These are phyloP conservation scores for Manihot esculenta DNA, from an alignment of 441 rosid species.

Conservation along the genomic window DNA sequence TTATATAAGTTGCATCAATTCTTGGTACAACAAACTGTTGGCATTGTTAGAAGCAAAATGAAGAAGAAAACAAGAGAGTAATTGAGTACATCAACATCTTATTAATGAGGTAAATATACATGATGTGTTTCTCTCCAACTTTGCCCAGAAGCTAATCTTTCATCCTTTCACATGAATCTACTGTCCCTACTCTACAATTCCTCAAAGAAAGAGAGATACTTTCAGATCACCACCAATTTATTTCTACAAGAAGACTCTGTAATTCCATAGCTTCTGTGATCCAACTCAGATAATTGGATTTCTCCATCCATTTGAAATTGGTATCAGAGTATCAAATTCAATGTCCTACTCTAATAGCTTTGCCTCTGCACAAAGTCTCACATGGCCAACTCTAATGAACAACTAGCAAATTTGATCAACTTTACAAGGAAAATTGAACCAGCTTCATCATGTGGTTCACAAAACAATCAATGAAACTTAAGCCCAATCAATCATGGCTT, in stretches of 20 bases:
- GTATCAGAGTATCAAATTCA: not conserved
- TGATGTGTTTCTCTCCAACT: conserved; percentile 9
- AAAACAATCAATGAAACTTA: conserved; percentile 28
- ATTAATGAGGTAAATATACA: conserved; percentile 24
- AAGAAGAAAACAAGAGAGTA: not conserved
- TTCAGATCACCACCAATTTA: conserved; percentile 11
- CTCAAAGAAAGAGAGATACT: conserved; percentile 3
- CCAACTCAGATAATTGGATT: conserved; percentile 20
- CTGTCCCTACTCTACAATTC: conserved; percentile 18
- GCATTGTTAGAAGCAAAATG: conserved; percentile 13
- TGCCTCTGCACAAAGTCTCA: conserved; percentile 32
- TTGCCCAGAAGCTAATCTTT: conserved; percentile 22
- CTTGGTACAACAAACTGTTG: conserved; percentile 28
- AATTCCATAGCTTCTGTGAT: conserved; percentile 13
- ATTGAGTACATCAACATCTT: conserved; percentile 13
- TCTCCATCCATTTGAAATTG: conserved; percentile 9
- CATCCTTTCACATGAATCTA: conserved; percentile 23
- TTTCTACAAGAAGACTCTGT: conserved; percentile 1
- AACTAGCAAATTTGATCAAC: conserved; percentile 17
- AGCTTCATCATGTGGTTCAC: conserved; percentile 14
- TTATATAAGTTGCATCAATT: conserved; percentile 7
- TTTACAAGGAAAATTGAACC: conserved; percentile 29
- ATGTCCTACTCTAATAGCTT: conserved; percentile 18
- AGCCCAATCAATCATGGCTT: conserved; percentile 31
- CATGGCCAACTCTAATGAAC: conserved; percentile 14